These are phyloP conservation scores for Persicaria tinctoria DNA, from an alignment of 148 eudicot species.

Conservation along the genomic window DNA sequence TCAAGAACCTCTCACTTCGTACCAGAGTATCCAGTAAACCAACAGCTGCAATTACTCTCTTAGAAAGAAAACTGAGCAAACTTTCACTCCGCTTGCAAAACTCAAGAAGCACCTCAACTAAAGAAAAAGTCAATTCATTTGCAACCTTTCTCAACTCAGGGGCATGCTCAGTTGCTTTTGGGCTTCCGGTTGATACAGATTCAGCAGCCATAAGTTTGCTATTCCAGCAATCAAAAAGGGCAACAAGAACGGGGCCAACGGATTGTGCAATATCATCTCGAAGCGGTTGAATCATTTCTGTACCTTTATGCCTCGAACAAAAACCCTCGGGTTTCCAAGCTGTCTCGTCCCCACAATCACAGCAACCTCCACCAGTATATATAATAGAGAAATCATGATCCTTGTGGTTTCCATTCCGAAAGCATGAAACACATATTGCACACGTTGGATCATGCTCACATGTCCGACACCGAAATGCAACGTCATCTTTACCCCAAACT, in stretches of 20 bases:
- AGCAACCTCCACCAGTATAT: slow-evolving; percentile 95
- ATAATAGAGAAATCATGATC: slow-evolving; percentile 91
- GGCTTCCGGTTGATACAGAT: slow-evolving; percentile 23
- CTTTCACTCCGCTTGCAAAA: slow-evolving; percentile 86
- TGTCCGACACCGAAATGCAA: slow-evolving; percentile 89
- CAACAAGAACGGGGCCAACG: slow-evolving; percentile 71
- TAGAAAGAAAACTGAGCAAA: slow-evolving; percentile 76
- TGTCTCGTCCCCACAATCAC: slow-evolving; percentile 98
- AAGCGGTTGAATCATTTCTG: slow-evolving; percentile 88
- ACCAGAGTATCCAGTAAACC: slow-evolving; percentile 64
- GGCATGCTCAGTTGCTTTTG: slow-evolving; percentile 24
- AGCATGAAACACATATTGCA: slow-evolving; percentile 98
- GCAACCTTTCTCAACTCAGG: slow-evolving; percentile 31
- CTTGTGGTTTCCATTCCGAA: slow-evolving; percentile 84
- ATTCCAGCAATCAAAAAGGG: slow-evolving; percentile 54
- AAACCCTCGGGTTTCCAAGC: slow-evolving; percentile 98
- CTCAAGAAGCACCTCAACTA: slow-evolving; percentile 69
- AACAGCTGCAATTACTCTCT: slow-evolving; percentile 37
- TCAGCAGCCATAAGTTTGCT: slow-evolving; percentile 38
- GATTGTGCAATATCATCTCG: slow-evolving; percentile 50
- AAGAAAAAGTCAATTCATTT: slow-evolving; percentile 43
- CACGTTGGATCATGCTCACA: slow-evolving; percentile 99
- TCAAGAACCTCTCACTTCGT: slow-evolving; percentile 73
- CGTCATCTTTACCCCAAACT: slow-evolving; percentile 91
- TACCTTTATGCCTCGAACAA: slow-evolving; percentile 94